Evolutionary conservation across 345 rosid species (phyloP).

Genomic region (Trapa bicornis): DNA sequence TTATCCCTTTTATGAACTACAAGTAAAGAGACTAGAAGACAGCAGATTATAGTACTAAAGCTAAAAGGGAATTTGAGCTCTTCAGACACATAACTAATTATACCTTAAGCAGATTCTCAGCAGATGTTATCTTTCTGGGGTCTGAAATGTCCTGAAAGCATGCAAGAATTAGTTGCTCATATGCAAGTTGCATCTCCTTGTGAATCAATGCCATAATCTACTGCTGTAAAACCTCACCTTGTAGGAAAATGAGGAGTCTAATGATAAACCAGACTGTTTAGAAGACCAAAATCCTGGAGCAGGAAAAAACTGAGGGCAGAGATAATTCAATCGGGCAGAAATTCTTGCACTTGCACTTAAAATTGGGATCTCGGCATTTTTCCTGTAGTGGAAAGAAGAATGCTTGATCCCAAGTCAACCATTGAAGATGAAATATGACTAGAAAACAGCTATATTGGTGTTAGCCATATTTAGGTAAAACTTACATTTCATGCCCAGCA

Average conservation of each 20-base stretch:
- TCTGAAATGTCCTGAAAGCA: slow-evolving; percentile 31
- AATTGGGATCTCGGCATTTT: slow-evolving; percentile 72
- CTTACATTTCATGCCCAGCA: slow-evolving; percentile 82
- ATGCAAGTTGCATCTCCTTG: neutral
- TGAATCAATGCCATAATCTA: neutral
- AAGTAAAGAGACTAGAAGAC: neutral
- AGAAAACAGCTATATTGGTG: slow-evolving; percentile 3
- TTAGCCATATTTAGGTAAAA: slow-evolving; percentile 8
- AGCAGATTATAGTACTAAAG: no score
- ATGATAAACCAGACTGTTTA: slow-evolving; percentile 16
- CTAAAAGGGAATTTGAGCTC: neutral
- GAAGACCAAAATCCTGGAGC: slow-evolving; percentile 73
- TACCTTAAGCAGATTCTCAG: slow-evolving; percentile 98
- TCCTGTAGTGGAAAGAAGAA: slow-evolving; percentile 30
- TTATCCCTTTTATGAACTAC: neutral
- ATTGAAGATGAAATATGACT: neutral
- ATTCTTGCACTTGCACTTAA: slow-evolving; percentile 70
- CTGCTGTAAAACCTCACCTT: slow-evolving; percentile 34
- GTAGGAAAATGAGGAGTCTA: slow-evolving; percentile 13
- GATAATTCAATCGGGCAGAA: slow-evolving; percentile 67
- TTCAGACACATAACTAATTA: neutral
- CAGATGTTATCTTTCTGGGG: slow-evolving; percentile 32
- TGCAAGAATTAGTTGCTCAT: neutral
- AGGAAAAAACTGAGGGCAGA: slow-evolving; percentile 94
- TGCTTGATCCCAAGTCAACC: neutral